Evolutionary conservation across 495 filamentous ascomycete species (phyloP), one percentile per base, ranked within the genome.

Genomic region (Pyronema domesticum): DNA sequence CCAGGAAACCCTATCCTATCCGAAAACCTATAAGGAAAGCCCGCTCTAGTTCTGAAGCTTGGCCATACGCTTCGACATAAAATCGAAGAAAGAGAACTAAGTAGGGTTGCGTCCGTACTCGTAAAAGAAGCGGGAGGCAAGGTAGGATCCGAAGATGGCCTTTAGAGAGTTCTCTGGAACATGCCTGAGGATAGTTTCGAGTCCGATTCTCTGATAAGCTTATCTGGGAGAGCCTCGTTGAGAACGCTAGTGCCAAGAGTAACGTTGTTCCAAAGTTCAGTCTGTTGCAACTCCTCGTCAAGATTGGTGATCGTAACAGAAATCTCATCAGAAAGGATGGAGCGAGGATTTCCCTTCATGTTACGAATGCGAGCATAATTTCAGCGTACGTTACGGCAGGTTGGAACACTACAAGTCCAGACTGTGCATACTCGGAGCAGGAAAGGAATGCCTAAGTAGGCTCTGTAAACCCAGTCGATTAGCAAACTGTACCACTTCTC

Each of bases 31-130:
- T n/a, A n/a, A n/a, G n/a, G n/a, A n/a, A n/a, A n/a, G n/a, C n/a
- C n/a, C n/a, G n/a, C n/a, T n/a, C n/a, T n/a, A n/a, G n/a, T n/a
- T n/a, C n/a, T n/a, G n/a, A n/a, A n/a, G n/a, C n/a, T n/a, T n/a
- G n/a, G n/a, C n/a, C n/a, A n/a, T n/a, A n/a, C n/a, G n/a, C 47
- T 51, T 51, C 15, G 15, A 30, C 47, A 51, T 51, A 30, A 96
- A 98, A 62, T 93, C 84, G 70, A 94, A 98, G 76, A 98, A 98
- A 7, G 91, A 86, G 71, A 98, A 95, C 65, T 95, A 91, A 73
- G 81, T 89, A 4, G 91, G 87, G 58, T 76, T 78, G 71, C 86
- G 89, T 66, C 91, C 91, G 68, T 85, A 86, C 66, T 91, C 76
- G 68, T 98, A 98, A 33, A 98, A 85, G 67, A 98, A 98, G 15